phyloP scores from a whole-genome alignment of 305 asterid species.

The Andrographis paniculata region DNA sequence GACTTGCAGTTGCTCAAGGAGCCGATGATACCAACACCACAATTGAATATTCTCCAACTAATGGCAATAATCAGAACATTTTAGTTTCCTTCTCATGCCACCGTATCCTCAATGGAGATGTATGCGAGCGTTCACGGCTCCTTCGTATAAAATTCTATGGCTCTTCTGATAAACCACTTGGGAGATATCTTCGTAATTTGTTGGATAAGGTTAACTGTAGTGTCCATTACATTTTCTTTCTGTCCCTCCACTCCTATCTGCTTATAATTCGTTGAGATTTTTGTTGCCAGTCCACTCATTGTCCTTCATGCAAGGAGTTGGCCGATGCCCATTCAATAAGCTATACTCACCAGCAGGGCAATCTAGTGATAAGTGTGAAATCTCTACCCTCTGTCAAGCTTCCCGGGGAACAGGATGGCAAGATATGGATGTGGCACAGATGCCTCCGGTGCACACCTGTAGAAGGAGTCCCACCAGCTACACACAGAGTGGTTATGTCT shows the following conservation, averaged over 20 bases:
- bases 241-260: no score
- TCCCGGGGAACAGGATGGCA: conserved; percentile 83
- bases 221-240: neutral
- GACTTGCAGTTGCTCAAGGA: no score
- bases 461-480: conserved; percentile 89
- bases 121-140: conserved; percentile 79
- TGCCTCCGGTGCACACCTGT: conserved; percentile 65
- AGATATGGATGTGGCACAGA: conserved; percentile 99
- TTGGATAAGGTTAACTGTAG: conserved; percentile 61
- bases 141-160: conserved; percentile 76
- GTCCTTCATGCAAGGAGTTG: conserved; percentile 78
- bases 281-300: conserved; percentile 64
- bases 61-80: conserved; percentile 69
- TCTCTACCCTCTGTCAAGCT: conserved; percentile 54
- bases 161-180: conserved; percentile 84
- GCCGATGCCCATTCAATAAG: conserved; percentile 79
- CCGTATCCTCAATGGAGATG: conserved; percentile 51
- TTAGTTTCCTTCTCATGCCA: conserved; percentile 88
- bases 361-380: conserved; percentile 70
- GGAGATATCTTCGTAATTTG: conserved; percentile 77
- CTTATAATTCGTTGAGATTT: no score
- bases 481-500: conserved; percentile 76
- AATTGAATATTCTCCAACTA: no score
- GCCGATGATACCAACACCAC: conserved; percentile 32
- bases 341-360: conserved; percentile 84